These are phyloP conservation scores for Aaosphaeria arxii DNA, from an alignment of 2,329 filamentous ascomycete genomes.

Conservation along the genomic window DNA sequence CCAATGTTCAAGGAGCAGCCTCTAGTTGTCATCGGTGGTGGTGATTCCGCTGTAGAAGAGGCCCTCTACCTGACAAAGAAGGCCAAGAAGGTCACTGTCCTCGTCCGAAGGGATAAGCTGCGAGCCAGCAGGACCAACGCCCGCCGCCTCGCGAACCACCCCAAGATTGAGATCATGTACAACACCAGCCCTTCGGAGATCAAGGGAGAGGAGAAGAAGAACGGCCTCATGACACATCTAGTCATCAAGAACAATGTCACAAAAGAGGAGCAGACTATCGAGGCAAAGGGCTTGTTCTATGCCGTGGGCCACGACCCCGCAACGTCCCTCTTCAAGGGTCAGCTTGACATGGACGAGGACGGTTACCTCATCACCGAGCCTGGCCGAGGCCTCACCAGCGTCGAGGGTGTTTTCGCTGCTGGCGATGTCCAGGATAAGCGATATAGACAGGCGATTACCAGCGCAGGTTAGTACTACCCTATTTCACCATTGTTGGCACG, in stretches of 20 bases:
- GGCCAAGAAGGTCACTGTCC: constrained; percentile 87
- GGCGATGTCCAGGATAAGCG: constrained; percentile 98
- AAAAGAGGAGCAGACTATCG: constrained; percentile 76
- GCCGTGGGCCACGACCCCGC: constrained; percentile 96
- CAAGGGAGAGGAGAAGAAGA: constrained; percentile 71
- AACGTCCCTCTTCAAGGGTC: constrained; percentile 83
- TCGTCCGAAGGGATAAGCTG: constrained; percentile 83
- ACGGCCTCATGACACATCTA: constrained; percentile 82
- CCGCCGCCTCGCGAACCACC: constrained; percentile 73
- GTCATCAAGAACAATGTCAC: constrained; percentile 76
- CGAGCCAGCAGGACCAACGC: constrained; percentile 92
- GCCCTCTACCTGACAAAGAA: constrained; percentile 98
- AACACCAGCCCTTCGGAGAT: constrained; percentile 80
- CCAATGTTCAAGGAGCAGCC: constrained; percentile 98
- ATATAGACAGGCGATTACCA: constrained; percentile 96
- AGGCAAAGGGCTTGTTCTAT: constrained; percentile 93
- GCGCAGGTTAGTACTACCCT: constrained; percentile 69
- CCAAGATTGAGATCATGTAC: constrained; percentile 88
- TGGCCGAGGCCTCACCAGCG: constrained; percentile 81
- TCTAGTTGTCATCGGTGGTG: constrained; percentile 91
- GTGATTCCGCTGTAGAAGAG: constrained; percentile 96
- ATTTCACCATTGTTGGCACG: background rate
- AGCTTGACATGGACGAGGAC: constrained; percentile 83
- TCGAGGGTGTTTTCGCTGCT: constrained; percentile 91
- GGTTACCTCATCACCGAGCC: constrained; percentile 88